phyloP scores from a whole-genome alignment of 495 filamentous ascomycete genomes.

The Trypethelium eluteriae region DNA sequence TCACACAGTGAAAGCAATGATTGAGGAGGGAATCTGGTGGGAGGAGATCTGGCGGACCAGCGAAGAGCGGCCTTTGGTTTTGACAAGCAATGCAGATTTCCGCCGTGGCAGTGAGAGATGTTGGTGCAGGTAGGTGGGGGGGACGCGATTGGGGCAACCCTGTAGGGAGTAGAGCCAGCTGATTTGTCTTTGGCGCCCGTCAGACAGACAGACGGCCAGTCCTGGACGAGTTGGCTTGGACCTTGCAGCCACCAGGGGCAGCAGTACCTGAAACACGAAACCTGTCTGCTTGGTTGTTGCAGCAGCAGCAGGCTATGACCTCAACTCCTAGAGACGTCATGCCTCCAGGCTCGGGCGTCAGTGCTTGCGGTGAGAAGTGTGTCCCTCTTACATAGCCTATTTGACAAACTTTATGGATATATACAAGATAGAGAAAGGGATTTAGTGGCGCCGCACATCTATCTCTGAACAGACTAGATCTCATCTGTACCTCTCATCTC shows the following conservation, averaged over 20 bases:
- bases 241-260: neutral
- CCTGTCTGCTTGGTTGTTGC: neutral
- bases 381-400: no score
- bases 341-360: neutral
- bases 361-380: neutral
- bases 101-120: slow-evolving; percentile 1
- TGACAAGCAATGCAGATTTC: neutral
- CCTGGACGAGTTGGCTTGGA: neutral
- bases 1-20: neutral
- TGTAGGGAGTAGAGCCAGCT: neutral
- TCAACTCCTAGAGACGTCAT: slow-evolving; percentile 2
- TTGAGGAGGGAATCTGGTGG: neutral
- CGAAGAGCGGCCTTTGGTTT: neutral
- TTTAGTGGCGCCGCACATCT: neutral
- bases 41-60: neutral
- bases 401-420: neutral
- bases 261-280: slow-evolving; percentile 6
- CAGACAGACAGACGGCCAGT: neutral
- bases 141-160: slow-evolving; percentile 1
- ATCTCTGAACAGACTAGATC: neutral
- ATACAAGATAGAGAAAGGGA: neutral
- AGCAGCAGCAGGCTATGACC: neutral
- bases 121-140: neutral
- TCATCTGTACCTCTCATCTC: neutral
- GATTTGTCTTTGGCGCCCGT: slow-evolving; percentile 4